Percentiles rank a stretch among this genome's conserved stretches.
Conservation (phyloP, 257 asterid genomes). For the Fraxinus pennsylvanica region DNA sequence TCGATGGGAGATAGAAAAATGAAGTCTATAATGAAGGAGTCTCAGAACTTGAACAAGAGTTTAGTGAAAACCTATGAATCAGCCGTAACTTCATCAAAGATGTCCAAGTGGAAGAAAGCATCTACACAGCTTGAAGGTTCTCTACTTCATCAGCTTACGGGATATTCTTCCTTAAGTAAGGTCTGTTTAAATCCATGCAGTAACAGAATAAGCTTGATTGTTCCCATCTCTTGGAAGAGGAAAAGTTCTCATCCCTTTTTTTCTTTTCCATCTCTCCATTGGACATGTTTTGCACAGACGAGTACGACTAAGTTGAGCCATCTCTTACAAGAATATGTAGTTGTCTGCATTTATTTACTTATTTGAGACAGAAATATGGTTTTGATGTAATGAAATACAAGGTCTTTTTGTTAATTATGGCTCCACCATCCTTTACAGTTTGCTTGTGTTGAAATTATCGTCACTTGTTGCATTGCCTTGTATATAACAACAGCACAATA, state of each 20-base stretch:
- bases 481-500: too few species aligned
- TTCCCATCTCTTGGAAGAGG: not conserved
- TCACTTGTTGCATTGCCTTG: too few species aligned
- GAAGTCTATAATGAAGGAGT: slow-evolving; percentile 44
- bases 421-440: not conserved
- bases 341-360: too few species aligned
- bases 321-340: not conserved
- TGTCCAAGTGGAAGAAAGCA: slow-evolving; percentile 31
- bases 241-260: too few species aligned
- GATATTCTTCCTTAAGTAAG: slow-evolving; percentile 66
- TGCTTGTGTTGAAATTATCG: too few species aligned
- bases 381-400: too few species aligned
- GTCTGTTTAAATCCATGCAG: not conserved
- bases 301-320: not conserved
- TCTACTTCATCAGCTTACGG: slow-evolving; percentile 86
- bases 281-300: not conserved
- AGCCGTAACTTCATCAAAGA: slow-evolving; percentile 41
- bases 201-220: not conserved
- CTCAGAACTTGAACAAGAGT: slow-evolving; percentile 15
- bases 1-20: slow-evolving; percentile 48
- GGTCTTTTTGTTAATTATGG: not conserved
- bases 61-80: slow-evolving; percentile 25
- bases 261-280: too few species aligned
- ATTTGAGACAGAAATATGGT: too few species aligned
- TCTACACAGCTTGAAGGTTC: slow-evolving; percentile 62